phyloP scores from a whole-genome alignment of 148 eudicot species.

The Rhododendron griersonianum region DNA sequence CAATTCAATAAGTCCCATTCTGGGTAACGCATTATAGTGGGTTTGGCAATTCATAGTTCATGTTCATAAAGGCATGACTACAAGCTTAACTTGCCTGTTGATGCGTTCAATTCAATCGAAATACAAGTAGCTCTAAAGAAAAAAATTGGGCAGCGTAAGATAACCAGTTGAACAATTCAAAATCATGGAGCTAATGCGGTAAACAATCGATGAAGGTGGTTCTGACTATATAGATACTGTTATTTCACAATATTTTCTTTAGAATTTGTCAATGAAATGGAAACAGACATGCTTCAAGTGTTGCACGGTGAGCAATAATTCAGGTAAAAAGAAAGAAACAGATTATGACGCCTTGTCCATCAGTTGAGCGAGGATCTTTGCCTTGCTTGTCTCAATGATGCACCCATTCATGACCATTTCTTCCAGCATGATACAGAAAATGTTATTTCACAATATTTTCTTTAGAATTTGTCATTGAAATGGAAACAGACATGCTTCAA shows the following conservation, averaged over 20 bases:
- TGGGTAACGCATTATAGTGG: not conserved
- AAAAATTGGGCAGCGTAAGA: not conserved
- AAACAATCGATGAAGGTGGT: not conserved
- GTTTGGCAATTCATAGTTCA: not conserved
- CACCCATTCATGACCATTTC: conserved; percentile 99
- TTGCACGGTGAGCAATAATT: not conserved
- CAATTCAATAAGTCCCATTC: not conserved
- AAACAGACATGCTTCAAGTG: not conserved
- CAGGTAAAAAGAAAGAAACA: not conserved
- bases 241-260: no score
- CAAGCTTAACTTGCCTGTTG: not conserved
- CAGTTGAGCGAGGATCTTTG: conserved; percentile 82
- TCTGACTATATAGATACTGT: not conserved
- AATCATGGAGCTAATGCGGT: not conserved
- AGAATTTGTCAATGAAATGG: not conserved
- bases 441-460: no score
- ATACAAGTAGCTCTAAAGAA: not conserved
- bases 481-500: not conserved
- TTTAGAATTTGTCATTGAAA: not conserved
- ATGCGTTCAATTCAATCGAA: not conserved
- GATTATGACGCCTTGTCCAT: conserved; percentile 82
- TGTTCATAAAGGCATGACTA: not conserved
- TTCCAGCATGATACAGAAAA: conserved; percentile 63
- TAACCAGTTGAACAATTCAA: not conserved
- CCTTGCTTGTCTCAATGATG: conserved; percentile 88